Base-by-base conservation (phyloP, 768 basidiomycete species). In the Tricholoma bakamatsutake region DNA sequence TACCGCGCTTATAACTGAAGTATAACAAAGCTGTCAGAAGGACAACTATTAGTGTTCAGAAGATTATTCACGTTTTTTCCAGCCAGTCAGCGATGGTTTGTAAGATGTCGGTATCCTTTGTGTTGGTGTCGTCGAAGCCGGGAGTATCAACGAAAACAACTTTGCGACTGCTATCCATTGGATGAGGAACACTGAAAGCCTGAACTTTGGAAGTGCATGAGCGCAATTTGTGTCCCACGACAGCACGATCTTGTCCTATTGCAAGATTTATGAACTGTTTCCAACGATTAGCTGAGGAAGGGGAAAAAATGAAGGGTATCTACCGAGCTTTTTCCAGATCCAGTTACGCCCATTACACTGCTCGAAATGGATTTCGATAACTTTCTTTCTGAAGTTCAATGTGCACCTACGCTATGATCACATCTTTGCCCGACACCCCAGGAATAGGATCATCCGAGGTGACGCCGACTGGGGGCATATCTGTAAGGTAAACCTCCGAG, bases 291-390 rank as follows among this genome's bases (percentile, higher is more conserved):
- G 21, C 11, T 13, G 18, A 21, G 11, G n/a, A 27, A 5, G 9
- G 35, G 35, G 13, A 15, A 28, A 12, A 21, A 37, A 4, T 51
- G 34, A n/a, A 30, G 24, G 3, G 28, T 52, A 34, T 17, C 13
- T 9, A 52, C 50, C 50, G 50, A 52, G 33, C 50, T 52, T 39
- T 52, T 52, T 18, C 50, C 50, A 31, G 50, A 40, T 30, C 50
- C 50, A 13, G 50, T 39, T 24, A 37, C 24, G 21, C 50, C 50
- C 50, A 40, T 39, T n/a, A 52, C 50, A 52, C 50, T 52, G 35
- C 13, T 28, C 7, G n/a, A 52, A 15, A 40, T 39, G 1, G 15
- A 24, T n/a, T 15, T 27, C 21, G 24, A n/a, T 52, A 15, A 28
- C 12, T 8, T 8, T 12, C 21, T 52, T 30, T 8, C 9, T 28